These are phyloP conservation scores for Flaveria ramosissima DNA, from an alignment of 129 eudicot species.

Conservation along the genomic window DNA sequence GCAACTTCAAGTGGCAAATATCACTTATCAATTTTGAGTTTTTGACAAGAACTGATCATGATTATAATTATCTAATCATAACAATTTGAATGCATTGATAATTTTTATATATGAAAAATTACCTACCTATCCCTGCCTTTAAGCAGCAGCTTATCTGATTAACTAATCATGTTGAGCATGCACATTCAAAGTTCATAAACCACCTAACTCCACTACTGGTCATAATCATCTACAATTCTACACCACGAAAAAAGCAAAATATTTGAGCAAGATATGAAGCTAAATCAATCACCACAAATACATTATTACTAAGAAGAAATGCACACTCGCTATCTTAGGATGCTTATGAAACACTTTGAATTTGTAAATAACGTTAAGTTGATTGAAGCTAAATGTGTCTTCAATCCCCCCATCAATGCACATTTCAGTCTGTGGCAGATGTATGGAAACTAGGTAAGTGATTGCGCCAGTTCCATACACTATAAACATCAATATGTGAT, in stretches of 20 bases:
- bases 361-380: neutral
- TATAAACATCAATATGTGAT: neutral
- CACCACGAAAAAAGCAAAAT: neutral
- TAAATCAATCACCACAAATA: neutral
- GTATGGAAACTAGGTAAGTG: constrained; percentile 3
- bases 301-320: neutral
- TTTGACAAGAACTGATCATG: neutral
- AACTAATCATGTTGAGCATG: neutral
- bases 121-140: neutral
- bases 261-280: neutral
- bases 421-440: constrained; percentile 11
- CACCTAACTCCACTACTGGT: neutral
- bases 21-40: neutral
- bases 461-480: neutral
- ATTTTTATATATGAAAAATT: neutral
- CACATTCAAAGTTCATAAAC: neutral
- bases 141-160: constrained; percentile 11
- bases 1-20: neutral
- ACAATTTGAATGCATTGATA: neutral
- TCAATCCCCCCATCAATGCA: constrained; percentile 11
- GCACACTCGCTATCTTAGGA: neutral
- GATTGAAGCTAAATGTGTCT: neutral
- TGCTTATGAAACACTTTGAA: neutral
- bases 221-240: constrained; percentile 3
- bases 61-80: neutral